Evolutionary conservation across 83 land plant species (phyloP), one percentile per base, ranked within the genome.

Genomic region (Isoetes engelmannii): DNA sequence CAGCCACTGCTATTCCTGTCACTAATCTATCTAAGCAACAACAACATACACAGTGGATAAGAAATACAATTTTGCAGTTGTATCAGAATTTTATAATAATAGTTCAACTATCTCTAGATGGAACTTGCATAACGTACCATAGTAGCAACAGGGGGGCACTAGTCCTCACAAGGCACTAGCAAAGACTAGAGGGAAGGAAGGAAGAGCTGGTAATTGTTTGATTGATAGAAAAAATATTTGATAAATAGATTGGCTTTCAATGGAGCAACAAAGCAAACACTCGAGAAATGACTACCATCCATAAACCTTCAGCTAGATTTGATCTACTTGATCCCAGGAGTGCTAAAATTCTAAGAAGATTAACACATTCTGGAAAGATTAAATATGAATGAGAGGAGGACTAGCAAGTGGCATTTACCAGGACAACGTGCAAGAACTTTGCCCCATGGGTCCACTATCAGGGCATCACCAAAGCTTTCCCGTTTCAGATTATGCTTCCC

Each of bases 391-490:
- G 19, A 20, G 37, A 37, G 17, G 18, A 6, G 43, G 21, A 15
- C 50, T 6, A 46, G 7, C 21, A 18, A 44, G 48, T n/a, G 45
- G 4, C 44, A 17, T n/a, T 42, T 49, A 93, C 98, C 98, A 61
- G 92, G 72, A 46, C 90, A 80, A 6, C 98, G 83, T 28, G 86
- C 96, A 69, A 90, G 69, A 67, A 93, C 67, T 19, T 75, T 83
- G 58, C 98, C 98, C 98, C 98, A 93, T 53, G 98, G 97, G 65
- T 93, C 98, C 72, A 93, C 82, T 59, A 93, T 87, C 43, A 93
- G 47, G 44, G 98, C 76, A 65, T 93, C 98, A 17, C 98, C 98
- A 76, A 84, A 93, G 72, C 98, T 93, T 65, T 93, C 96, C 77
- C 96, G 76, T 73, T 86, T 84, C 42, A 90, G 92, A 79, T 79